Evolutionary conservation across 306 rosid genomes (phyloP), one percentile per base, ranked within the genome.

Genomic region (Arachis hypogaea): DNA sequence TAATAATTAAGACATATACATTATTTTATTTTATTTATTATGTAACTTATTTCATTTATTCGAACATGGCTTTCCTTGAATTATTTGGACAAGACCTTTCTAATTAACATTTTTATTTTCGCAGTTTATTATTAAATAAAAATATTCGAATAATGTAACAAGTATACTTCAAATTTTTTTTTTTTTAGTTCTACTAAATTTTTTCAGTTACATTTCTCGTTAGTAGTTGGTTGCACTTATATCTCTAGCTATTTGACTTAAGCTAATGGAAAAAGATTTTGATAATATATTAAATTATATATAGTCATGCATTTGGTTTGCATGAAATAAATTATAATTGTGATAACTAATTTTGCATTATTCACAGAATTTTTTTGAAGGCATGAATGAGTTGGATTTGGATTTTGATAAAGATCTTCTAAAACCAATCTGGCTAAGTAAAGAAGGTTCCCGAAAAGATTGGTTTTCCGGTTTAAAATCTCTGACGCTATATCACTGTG

Each of bases 401-500:
- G 50, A 75, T 6, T n/a, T n/a, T 66, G 9, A 0, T 33, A 0
- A 22, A 22, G 59, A 14, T 9, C 59, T 3, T 41, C 44, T 56
- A 30, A 22, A 2, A 66, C 0, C 33, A 57, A 14, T 7, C 2
- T 75, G 79, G 67, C 18, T 6, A 29, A 0, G 8, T 30, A 5
- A 0, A 11, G 9, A 0, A 29, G 1, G 5, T 66, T 7, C 4
- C 14, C 57, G 1, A 11, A 66, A 16, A 11, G 40, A 11, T 16
- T 46, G 52, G 68, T 76, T 66, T 46, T 36, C 5, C 14, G 58
- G 61, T 47, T 57, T 75, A 67, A 59, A 45, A 57, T 57, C 45
- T 45, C 16, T 75, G 52, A 66, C 33, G 43, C 9, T 75, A 59
- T 41, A 56, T 2, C 0, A 3, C 2, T 75, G 79, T 1, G 4